These are phyloP conservation scores for Phytophthora ramorum DNA, from an alignment of 352 stramenopile species.

Conservation along the genomic window DNA sequence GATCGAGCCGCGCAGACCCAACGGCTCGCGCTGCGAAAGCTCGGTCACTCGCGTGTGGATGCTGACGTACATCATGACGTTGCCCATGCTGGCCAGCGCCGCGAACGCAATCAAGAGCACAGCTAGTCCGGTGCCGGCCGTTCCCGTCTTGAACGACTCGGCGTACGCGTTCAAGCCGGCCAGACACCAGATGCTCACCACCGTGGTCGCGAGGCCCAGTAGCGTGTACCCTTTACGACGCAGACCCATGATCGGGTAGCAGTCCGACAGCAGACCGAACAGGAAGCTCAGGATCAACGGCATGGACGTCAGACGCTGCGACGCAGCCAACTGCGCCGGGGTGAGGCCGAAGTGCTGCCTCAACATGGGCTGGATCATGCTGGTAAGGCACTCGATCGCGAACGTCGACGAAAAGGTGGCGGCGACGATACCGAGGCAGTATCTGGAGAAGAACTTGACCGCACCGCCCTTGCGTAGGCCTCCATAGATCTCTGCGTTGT, in stretches of 20 bases:
- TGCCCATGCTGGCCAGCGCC: slow-evolving; percentile 33
- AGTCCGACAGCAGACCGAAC: slow-evolving; percentile 80
- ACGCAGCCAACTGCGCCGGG: slow-evolving; percentile 22
- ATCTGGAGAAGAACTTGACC: slow-evolving; percentile 46
- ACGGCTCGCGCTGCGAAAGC: slow-evolving; percentile 49
- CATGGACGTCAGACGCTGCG: slow-evolving; percentile 51
- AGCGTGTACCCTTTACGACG: slow-evolving; percentile 84
- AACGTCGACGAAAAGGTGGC: slow-evolving; percentile 52
- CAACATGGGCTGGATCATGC: slow-evolving; percentile 36
- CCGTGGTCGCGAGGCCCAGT: slow-evolving; percentile 48
- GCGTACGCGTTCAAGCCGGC: slow-evolving; percentile 22
- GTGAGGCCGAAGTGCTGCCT: slow-evolving; percentile 36
- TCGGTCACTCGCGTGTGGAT: slow-evolving; percentile 54
- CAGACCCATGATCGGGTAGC: slow-evolving; percentile 78
- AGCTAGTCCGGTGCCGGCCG: slow-evolving; percentile 17
- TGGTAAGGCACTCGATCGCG: slow-evolving; percentile 35
- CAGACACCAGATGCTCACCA: slow-evolving; percentile 32
- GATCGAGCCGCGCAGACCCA: slow-evolving; percentile 44
- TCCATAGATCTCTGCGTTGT: slow-evolving; percentile 65
- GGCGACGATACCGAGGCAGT: slow-evolving; percentile 46
- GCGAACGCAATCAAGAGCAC: slow-evolving; percentile 34
- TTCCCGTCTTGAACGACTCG: slow-evolving; percentile 16
- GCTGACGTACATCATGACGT: slow-evolving; percentile 40
- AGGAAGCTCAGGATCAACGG: slow-evolving; percentile 81
- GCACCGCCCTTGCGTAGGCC: slow-evolving; percentile 50